Conservation (phyloP, 306 rosid genomes). For the Quercus rubra region DNA sequence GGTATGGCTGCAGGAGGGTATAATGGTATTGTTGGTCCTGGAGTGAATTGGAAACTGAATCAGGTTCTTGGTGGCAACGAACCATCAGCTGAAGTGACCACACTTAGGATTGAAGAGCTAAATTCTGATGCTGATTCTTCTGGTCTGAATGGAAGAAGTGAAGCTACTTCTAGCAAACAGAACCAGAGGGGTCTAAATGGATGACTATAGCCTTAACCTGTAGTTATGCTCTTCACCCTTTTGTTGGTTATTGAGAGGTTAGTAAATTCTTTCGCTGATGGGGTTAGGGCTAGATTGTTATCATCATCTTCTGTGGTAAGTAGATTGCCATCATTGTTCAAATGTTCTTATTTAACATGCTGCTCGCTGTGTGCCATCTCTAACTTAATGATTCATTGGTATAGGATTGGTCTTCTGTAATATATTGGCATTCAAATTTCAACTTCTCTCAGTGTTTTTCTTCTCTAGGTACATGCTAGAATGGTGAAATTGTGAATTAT, state of each 20-base stretch:
- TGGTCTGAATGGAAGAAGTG: slow-evolving; percentile 33
- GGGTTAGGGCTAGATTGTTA: slow-evolving; percentile 24
- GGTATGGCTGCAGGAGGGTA: slow-evolving; percentile 30
- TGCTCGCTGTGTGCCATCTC: slow-evolving; percentile 13
- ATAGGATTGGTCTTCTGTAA: slow-evolving; percentile 46
- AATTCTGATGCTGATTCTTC: slow-evolving; percentile 30
- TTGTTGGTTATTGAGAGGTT: slow-evolving; percentile 26
- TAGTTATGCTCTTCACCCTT: slow-evolving; percentile 28
- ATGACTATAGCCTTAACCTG: slow-evolving; percentile 15
- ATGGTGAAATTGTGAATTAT: background rate
- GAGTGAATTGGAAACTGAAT: slow-evolving; percentile 28
- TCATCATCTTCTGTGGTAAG: background rate
- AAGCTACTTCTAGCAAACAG: slow-evolving; percentile 31
- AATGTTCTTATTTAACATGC: background rate
- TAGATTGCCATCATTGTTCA: background rate
- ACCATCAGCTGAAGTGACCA: slow-evolving; percentile 24
- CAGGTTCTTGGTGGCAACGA: slow-evolving; percentile 31
- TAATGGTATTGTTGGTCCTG: slow-evolving; percentile 29
- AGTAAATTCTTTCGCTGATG: slow-evolving; percentile 41
- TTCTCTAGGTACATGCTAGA: background rate
- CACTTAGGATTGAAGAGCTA: slow-evolving; percentile 28
- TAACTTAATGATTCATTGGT: slow-evolving; percentile 30
- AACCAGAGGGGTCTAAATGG: slow-evolving; percentile 16
- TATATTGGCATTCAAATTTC: slow-evolving; percentile 21
- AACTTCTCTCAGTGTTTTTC: background rate